These are phyloP conservation scores for slime mould (Dictyostelium discoideum) DNA, from an alignment of 78 protist species.

Conservation along the genomic window dicty_2.7 NC_007088.5:5777001-5777500, in stretches of 20 bases:
- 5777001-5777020: neutral
- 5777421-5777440: neutral
- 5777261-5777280: neutral
- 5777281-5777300: neutral
- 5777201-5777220: neutral
- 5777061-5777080: neutral
- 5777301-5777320: neutral
- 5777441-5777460: neutral
- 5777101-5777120: slow-evolving; percentile 2
- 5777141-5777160: neutral
- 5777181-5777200: neutral
- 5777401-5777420: neutral
- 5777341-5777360: neutral
- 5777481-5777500: neutral
- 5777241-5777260: neutral
- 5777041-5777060: neutral
- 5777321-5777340: neutral
- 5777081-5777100: neutral
- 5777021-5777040: neutral
- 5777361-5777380: neutral
- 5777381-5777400: neutral
- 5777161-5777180: slow-evolving; percentile 2
- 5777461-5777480: neutral
- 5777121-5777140: neutral
- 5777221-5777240: neutral